Percentiles rank a stretch among this genome's conserved stretches.
These are phyloP conservation scores for Aspergillus sp. DNA, from an alignment of 2,329 filamentous ascomycete species.

Conservation along the genomic window DNA sequence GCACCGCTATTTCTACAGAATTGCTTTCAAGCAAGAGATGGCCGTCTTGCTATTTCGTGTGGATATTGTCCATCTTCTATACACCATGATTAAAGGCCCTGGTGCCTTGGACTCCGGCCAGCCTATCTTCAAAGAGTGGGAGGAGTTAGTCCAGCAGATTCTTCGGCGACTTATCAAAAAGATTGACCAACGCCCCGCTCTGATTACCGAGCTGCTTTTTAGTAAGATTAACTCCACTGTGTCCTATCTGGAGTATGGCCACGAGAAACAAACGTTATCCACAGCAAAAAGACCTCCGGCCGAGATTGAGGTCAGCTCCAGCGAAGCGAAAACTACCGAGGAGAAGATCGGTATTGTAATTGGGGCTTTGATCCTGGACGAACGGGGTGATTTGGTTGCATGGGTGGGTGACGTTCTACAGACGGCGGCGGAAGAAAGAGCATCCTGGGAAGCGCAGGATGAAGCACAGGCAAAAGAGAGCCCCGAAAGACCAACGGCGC, in stretches of 20 bases:
- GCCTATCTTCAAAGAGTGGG: slow-evolving; percentile 80
- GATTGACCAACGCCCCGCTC: slow-evolving; percentile 77
- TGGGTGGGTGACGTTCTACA: slow-evolving; percentile 77
- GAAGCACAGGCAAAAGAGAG: slow-evolving; percentile 55
- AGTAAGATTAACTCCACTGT: slow-evolving; percentile 83
- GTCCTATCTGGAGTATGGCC: slow-evolving; percentile 86
- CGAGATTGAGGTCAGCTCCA: slow-evolving; percentile 78
- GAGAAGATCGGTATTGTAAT: slow-evolving; percentile 79
- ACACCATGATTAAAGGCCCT: slow-evolving; percentile 89
- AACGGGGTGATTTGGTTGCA: slow-evolving; percentile 69
- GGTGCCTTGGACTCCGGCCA: slow-evolving; percentile 68
- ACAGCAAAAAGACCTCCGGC: slow-evolving; percentile 69
- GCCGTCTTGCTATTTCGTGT: slow-evolving; percentile 84
- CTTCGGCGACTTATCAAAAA: slow-evolving; percentile 80
- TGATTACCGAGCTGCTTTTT: slow-evolving; percentile 90
- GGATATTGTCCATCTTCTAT: slow-evolving; percentile 84
- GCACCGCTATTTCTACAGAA: slow-evolving; percentile 89
- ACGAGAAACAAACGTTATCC: slow-evolving; percentile 72
- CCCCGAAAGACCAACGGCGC: slow-evolving; percentile 24
- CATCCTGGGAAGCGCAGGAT: slow-evolving; percentile 73
- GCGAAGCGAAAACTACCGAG: slow-evolving; percentile 60
- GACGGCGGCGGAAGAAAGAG: slow-evolving; percentile 69
- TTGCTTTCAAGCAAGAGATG: slow-evolving; percentile 93
- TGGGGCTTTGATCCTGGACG: slow-evolving; percentile 75
- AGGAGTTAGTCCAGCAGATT: slow-evolving; percentile 81